Percentiles rank a stretch among this genome's conserved stretches.
Evolutionary conservation across 768 basidiomycete genomes (phyloP).

Genomic region (Phlegmacium glaucopus): DNA sequence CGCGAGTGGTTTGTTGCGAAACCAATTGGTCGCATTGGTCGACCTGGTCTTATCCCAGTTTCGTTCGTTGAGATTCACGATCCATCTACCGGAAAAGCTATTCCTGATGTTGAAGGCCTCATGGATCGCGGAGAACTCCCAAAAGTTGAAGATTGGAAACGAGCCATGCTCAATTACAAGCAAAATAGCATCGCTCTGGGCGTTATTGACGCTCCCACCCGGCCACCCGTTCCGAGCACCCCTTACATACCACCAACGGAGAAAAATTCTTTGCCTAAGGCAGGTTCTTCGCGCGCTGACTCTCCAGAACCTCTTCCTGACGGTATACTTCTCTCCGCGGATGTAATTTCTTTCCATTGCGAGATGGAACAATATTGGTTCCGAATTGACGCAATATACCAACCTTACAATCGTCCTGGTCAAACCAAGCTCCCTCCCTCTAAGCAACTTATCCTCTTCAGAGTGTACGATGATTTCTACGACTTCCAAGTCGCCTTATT

Average conservation of each 20-base stretch:
- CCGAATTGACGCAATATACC: conserved; percentile 85
- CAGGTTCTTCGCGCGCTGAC: conserved; percentile 33
- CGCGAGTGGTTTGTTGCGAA: conserved; percentile 99
- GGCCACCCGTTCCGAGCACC: conserved; percentile 40
- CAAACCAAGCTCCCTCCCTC: conserved; percentile 57
- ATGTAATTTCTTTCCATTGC: conserved; percentile 95
- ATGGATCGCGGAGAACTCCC: conserved; percentile 90
- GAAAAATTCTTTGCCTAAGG: conserved; percentile 27
- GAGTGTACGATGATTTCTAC: conserved; percentile 97
- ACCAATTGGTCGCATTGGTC: conserved; percentile 91
- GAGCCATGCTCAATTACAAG: conserved; percentile 92
- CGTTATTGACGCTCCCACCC: conserved; percentile 64
- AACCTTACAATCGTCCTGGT: conserved; percentile 69
- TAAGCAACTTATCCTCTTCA: conserved; percentile 83
- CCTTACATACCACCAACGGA: conserved; percentile 30
- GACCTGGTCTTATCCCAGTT: conserved; percentile 95
- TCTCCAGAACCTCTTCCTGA: conserved; percentile 59
- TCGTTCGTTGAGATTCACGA: conserved; percentile 97
- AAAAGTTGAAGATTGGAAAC: conserved; percentile 99
- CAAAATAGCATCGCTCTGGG: conserved; percentile 94
- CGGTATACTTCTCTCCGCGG: conserved; percentile 82
- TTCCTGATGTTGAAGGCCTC: conserved; percentile 70
- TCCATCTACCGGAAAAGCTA: conserved; percentile 76
- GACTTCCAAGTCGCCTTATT: conserved; percentile 92
- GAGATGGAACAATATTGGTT: conserved; percentile 99